Conservation (phyloP, 2,329 filamentous ascomycete genomes). For the Hawksworthiomyces lignivorus region DNA sequence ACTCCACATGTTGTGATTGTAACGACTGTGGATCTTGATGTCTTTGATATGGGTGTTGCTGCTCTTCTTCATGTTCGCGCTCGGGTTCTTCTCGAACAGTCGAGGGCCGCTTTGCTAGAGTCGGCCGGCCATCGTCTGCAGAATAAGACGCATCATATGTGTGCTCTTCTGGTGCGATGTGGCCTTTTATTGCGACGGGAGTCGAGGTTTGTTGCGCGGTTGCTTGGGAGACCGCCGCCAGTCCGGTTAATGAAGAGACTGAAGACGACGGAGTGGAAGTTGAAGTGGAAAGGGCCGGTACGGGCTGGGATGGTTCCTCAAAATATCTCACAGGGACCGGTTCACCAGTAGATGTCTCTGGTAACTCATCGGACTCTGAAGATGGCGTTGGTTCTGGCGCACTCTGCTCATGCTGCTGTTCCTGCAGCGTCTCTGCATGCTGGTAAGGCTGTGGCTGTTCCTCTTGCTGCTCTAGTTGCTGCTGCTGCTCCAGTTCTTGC, state of each 20-base stretch:
- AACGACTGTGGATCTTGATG: neutral
- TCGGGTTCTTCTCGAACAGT: conserved; percentile 34
- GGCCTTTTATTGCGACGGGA: conserved; percentile 2
- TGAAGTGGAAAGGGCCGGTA: conserved; percentile 9
- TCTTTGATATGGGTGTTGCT: conserved; percentile 12
- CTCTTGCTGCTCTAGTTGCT: neutral
- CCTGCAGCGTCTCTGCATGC: too few species aligned
- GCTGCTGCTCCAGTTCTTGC: neutral
- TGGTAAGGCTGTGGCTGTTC: neutral
- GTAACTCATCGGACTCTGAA: neutral
- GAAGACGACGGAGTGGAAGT: conserved; percentile 9
- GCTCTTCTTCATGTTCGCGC: conserved; percentile 17
- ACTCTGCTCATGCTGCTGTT: too few species aligned
- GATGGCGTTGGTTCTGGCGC: too few species aligned
- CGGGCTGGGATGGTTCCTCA: conserved; percentile 1
- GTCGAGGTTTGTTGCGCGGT: neutral
- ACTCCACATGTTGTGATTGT: neutral
- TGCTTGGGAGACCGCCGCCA: conserved; percentile 1
- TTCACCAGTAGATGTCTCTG: neutral
- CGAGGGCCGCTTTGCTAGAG: conserved; percentile 21
- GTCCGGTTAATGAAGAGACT: conserved; percentile 5
- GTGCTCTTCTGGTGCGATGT: neutral
- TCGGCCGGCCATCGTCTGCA: conserved; percentile 1
- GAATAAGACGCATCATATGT: neutral
- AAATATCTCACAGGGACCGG: neutral